Percentiles rank a stretch among this genome's conserved stretches.
These are phyloP conservation scores for Penicillium maclennaniae DNA, from an alignment of 495 filamentous ascomycete genomes.

Conservation along the genomic window DNA sequence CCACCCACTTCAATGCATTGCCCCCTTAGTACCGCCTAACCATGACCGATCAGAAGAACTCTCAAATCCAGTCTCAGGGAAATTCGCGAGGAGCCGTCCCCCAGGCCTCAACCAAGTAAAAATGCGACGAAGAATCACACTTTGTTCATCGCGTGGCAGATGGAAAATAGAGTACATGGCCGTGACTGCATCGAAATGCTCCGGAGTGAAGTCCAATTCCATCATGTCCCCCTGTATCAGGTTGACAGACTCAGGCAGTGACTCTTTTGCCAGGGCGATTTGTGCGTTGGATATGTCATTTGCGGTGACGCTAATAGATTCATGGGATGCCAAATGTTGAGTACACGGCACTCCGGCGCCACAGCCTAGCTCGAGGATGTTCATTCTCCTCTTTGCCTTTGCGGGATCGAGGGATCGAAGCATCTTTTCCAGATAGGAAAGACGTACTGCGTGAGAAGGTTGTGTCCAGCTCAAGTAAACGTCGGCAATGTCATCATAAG, in stretches of 20 bases:
- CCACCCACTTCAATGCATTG: slow-evolving; percentile 45
- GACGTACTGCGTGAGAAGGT: slow-evolving; percentile 21
- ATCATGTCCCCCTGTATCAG: slow-evolving; percentile 42
- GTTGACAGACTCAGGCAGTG: slow-evolving; percentile 15
- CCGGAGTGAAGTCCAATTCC: slow-evolving; percentile 24
- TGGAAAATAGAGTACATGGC: slow-evolving; percentile 45
- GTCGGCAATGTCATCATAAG: slow-evolving; percentile 40
- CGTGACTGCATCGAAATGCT: slow-evolving; percentile 36
- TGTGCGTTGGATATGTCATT: slow-evolving; percentile 40
- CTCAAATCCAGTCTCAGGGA: slow-evolving; percentile 23
- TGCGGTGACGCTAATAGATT: slow-evolving; percentile 23
- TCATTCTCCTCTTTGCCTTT: not conserved
- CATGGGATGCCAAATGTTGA: slow-evolving; percentile 17
- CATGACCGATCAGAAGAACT: slow-evolving; percentile 16
- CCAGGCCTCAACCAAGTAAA: slow-evolving; percentile 38
- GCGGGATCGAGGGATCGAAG: slow-evolving; percentile 15
- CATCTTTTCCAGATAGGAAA: slow-evolving; percentile 26
- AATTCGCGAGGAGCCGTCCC: slow-evolving; percentile 38
- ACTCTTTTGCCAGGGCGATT: slow-evolving; percentile 26
- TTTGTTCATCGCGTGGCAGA: slow-evolving; percentile 40
- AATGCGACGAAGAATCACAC: slow-evolving; percentile 28
- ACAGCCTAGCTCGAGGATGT: slow-evolving; percentile 40
- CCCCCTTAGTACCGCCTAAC: slow-evolving; percentile 21
- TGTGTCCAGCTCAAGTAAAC: slow-evolving; percentile 38
- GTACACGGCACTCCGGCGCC: slow-evolving; percentile 38